Conservation (phyloP, 2,329 filamentous ascomycete species). For the Cladosporium halotolerans region DNA sequence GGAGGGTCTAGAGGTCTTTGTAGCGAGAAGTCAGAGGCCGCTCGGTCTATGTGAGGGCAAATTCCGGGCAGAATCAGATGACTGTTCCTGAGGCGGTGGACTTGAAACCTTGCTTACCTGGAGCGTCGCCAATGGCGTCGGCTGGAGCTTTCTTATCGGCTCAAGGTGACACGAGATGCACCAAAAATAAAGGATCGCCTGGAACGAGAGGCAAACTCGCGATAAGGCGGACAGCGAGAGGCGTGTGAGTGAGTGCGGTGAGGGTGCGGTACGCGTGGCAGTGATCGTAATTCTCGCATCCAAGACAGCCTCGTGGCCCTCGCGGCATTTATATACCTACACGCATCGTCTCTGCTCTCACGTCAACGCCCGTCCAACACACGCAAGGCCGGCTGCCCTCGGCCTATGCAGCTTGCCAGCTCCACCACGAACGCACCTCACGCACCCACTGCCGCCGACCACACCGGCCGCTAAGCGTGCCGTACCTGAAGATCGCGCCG, state of each 20-base stretch:
- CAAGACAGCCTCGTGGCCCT: too few species aligned
- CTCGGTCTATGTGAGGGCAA: too few species aligned
- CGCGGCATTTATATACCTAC: slow-evolving; percentile 3
- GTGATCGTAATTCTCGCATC: too few species aligned
- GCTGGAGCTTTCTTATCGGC: slow-evolving; percentile 9
- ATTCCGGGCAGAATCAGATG: too few species aligned
- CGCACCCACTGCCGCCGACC: neutral
- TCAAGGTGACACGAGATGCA: slow-evolving; percentile 3
- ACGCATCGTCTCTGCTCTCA: neutral
- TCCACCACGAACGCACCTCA: neutral
- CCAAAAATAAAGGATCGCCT: slow-evolving; percentile 4
- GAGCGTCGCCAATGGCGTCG: neutral
- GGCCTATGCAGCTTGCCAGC: neutral
- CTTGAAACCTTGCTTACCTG: slow-evolving; percentile 8
- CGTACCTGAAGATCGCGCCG: slow-evolving; percentile 10
- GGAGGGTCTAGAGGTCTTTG: neutral
- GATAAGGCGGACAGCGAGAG: neutral
- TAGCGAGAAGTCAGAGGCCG: neutral
- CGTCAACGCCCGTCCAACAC: neutral
- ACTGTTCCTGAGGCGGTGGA: neutral
- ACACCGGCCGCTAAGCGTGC: slow-evolving; percentile 4
- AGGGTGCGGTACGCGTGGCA: too few species aligned
- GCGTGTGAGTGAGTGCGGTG: neutral
- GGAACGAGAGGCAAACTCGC: neutral
- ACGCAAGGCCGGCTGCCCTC: slow-evolving; percentile 2